These are phyloP conservation scores for Saturnispora gosingensis DNA, from an alignment of 805 yeast genomes.

Conservation along the genomic window DNA sequence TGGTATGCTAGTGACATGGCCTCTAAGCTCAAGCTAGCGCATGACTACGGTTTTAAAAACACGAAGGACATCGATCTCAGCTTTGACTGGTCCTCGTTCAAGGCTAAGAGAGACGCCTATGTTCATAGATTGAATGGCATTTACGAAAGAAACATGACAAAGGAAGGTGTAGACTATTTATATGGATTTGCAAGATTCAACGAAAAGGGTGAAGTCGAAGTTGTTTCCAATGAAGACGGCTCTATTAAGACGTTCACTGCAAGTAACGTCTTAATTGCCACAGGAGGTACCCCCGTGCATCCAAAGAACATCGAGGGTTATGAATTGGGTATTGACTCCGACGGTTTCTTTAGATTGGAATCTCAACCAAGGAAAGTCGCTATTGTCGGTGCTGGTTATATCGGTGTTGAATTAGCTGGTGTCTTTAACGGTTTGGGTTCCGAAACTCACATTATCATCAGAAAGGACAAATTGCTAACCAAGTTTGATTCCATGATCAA, in stretches of 20 bases:
- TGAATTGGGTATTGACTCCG: constrained; percentile 77
- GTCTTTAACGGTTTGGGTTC: constrained; percentile 83
- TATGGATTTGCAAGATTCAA: constrained; percentile 81
- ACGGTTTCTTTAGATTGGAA: constrained; percentile 79
- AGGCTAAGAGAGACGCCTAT: constrained; percentile 88
- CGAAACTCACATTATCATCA: constrained; percentile 76
- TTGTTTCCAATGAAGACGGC: constrained; percentile 54
- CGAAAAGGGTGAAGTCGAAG: constrained; percentile 69
- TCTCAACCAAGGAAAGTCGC: constrained; percentile 88
- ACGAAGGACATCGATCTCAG: constrained; percentile 73
- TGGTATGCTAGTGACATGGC: constrained; percentile 96
- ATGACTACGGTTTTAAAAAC: constrained; percentile 69
- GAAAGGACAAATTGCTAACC: constrained; percentile 87
- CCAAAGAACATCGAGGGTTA: constrained; percentile 71
- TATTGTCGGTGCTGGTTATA: constrained; percentile 96
- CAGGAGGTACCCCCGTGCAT: constrained; percentile 79
- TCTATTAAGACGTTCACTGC: constrained; percentile 51
- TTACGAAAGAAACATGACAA: constrained; percentile 76
- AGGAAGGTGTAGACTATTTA: constrained; percentile 81
- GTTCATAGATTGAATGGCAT: constrained; percentile 82
- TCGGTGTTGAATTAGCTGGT: constrained; percentile 93
- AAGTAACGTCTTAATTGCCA: constrained; percentile 77
- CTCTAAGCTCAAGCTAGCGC: constrained; percentile 59
- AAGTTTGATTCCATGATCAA: constrained; percentile 79
- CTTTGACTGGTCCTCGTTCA: constrained; percentile 78